phyloP scores from a whole-genome alignment of 192 early-diverging fungal species.

The Kappamyces sp. region DNA sequence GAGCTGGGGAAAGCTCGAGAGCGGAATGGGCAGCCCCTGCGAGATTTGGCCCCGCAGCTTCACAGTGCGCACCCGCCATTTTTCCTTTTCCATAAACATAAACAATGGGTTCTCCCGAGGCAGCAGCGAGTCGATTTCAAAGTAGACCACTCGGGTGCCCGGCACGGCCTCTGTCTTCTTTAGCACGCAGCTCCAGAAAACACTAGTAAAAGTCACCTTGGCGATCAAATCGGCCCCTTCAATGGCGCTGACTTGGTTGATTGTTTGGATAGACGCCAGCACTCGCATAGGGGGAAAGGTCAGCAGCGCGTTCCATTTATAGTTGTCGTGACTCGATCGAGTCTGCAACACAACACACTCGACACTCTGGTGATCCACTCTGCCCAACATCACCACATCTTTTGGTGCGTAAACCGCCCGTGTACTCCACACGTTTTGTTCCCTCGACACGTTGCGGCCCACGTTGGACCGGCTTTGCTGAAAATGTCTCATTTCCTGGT shows the following conservation, averaged over 20 bases:
- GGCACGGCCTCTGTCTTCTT: conserved; percentile 8
- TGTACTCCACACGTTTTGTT: no score
- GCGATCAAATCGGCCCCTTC: conserved; percentile 16
- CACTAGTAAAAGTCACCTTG: conserved; percentile 5
- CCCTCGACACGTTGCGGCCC: no score
- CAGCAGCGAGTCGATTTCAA: conserved; percentile 22
- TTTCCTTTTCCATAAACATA: conserved; percentile 15
- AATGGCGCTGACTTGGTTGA: conserved; percentile 7
- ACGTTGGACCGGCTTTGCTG: no score
- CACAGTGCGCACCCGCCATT: conserved; percentile 15
- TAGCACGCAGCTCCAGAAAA: conserved; percentile 16
- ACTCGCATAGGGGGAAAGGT: not conserved
- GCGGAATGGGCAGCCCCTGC: conserved; percentile 15
- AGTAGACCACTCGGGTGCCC: conserved; percentile 13
- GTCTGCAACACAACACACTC: no score
- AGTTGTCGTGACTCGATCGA: no score
- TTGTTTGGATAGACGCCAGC: conserved; percentile 18
- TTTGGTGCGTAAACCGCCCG: no score
- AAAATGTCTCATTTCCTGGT: not conserved
- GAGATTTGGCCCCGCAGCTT: conserved; percentile 20
- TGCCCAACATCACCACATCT: no score
- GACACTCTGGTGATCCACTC: no score
- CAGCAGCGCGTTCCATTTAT: no score
- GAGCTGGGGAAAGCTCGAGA: not conserved
- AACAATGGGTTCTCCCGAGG: conserved; percentile 10